Percentiles rank a stretch among this genome's conserved stretches.
Conservation (phyloP, 441 rosid genomes). For the Lagerstroemia fauriei region DNA sequence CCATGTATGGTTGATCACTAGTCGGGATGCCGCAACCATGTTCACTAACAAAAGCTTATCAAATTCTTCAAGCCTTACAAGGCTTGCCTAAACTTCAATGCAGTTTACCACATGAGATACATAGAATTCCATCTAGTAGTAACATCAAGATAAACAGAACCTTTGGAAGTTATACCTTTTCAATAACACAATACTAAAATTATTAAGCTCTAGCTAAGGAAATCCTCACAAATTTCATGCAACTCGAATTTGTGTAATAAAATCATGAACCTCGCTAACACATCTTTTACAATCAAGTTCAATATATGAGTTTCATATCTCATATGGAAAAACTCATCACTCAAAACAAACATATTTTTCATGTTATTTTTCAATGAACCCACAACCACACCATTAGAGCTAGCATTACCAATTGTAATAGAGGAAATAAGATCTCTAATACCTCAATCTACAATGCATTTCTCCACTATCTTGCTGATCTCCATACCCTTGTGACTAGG, state of each 20-base stretch:
- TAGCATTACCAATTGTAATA: background rate
- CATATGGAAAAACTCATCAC: background rate
- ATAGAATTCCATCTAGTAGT: background rate
- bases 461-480: background rate
- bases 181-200: background rate
- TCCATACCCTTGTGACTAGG: background rate
- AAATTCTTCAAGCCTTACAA: no score
- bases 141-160: background rate
- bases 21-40: background rate
- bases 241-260: background rate
- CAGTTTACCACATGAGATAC: background rate
- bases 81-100: background rate
- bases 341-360: background rate
- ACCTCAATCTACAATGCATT: background rate
- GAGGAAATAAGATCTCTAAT: background rate
- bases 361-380: background rate
- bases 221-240: background rate
- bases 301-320: background rate
- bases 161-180: background rate
- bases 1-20: no score
- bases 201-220: background rate
- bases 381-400: background rate
- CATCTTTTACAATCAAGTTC: background rate
- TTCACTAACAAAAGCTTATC: background rate
- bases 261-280: background rate